Evolutionary conservation across 1,284 basidiomycete species (phyloP).

Genomic region (Crucibulum parvulum): DNA sequence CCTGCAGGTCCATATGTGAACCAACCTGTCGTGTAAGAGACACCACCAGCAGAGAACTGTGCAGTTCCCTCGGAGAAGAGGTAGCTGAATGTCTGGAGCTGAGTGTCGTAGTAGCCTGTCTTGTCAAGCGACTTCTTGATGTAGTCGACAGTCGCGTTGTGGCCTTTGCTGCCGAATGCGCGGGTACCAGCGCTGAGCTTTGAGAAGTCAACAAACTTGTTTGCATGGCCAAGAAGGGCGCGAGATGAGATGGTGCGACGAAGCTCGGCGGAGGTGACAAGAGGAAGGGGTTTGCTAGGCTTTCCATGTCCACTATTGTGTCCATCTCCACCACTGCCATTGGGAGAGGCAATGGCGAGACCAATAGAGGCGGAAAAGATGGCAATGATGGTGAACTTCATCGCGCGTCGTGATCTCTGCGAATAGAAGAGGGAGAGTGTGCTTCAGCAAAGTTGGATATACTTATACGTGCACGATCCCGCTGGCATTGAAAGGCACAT

Average conservation of each 20-base stretch:
- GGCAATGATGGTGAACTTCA: slow-evolving; percentile 10
- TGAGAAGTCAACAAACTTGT: slow-evolving; percentile 18
- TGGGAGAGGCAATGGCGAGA: slow-evolving; percentile 2
- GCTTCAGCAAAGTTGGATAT: too few relatives aligned
- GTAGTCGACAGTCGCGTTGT: slow-evolving; percentile 23
- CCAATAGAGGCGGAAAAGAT: slow-evolving; percentile 5
- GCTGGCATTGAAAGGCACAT: too few relatives aligned
- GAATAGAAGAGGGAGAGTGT: too few relatives aligned
- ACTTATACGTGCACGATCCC: too few relatives aligned
- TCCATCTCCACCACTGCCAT: neutral
- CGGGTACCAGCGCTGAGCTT: slow-evolving; percentile 22
- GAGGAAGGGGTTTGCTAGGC: slow-evolving; percentile 2
- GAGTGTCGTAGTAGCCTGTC: slow-evolving; percentile 22
- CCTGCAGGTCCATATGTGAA: slow-evolving; percentile 25
- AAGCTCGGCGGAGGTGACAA: slow-evolving; percentile 6
- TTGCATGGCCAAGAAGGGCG: slow-evolving; percentile 18
- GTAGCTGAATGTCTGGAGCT: slow-evolving; percentile 22
- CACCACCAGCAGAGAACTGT: slow-evolving; percentile 15
- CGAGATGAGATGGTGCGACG: slow-evolving; percentile 3
- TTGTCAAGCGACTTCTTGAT: slow-evolving; percentile 20
- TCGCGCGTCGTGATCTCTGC: neutral
- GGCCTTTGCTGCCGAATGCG: slow-evolving; percentile 21
- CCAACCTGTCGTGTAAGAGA: slow-evolving; percentile 8
- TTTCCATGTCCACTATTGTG: neutral
- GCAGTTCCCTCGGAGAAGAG: slow-evolving; percentile 17